These are phyloP conservation scores for Salix suchowensis DNA, from an alignment of 345 rosid genomes.

Conservation along the genomic window DNA sequence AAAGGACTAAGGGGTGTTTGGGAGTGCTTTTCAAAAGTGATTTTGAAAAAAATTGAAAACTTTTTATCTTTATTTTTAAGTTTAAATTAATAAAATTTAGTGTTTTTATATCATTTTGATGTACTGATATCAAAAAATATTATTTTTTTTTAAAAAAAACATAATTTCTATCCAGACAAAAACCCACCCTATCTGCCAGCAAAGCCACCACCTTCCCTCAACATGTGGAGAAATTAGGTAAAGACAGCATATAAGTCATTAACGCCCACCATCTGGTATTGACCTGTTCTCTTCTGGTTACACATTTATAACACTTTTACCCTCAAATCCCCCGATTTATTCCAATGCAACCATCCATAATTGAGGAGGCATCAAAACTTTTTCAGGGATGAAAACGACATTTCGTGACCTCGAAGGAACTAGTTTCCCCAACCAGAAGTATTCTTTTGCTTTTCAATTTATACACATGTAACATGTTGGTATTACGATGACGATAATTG, in stretches of 20 bases:
- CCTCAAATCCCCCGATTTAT: not conserved
- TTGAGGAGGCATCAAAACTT: not conserved
- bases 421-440: conserved; percentile 7
- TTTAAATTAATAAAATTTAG: too few species aligned
- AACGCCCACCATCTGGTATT: not conserved
- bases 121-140: too few species aligned
- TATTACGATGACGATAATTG: too few species aligned
- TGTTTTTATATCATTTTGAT: too few species aligned
- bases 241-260: conserved; percentile 9
- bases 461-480: not conserved
- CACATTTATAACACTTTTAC: not conserved
- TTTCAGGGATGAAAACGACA: conserved; percentile 23
- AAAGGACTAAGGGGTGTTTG: too few species aligned
- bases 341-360: too few species aligned
- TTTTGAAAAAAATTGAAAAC: too few species aligned
- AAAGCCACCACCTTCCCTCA: not conserved
- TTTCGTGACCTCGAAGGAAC: not conserved
- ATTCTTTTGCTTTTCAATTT: not conserved
- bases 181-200: not conserved
- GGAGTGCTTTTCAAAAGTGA: rapidly evolving
- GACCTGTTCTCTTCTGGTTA: not conserved
- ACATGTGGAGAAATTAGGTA: not conserved
- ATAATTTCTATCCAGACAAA: too few species aligned
- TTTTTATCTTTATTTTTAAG: too few species aligned
- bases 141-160: too few species aligned